A percentile compares a stretch with the other conserved stretches of the same genome.
Conservation (phyloP, 1,284 basidiomycete species). For the Apiotrichum siamense region DNA sequence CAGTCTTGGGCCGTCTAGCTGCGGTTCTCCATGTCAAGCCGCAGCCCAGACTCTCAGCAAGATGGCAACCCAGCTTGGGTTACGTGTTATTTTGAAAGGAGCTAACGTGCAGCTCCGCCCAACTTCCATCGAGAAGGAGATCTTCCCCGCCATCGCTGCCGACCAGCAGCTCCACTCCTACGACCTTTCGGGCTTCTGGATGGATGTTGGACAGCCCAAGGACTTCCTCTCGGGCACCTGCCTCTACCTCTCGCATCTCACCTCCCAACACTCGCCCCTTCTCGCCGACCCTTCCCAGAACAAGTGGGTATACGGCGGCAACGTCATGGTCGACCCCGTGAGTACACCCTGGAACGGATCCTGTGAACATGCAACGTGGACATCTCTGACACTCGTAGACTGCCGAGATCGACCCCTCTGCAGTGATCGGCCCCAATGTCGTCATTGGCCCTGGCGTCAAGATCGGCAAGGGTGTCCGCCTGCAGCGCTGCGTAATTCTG, state of each 20-base stretch:
- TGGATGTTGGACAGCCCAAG: slow-evolving; percentile 55
- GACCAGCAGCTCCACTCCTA: slow-evolving; percentile 52
- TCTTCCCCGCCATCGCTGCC: slow-evolving; percentile 52
- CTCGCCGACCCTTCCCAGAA: slow-evolving; percentile 49
- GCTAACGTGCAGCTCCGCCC: slow-evolving; percentile 45
- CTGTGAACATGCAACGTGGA: slow-evolving; percentile 11
- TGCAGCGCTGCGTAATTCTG: slow-evolving; percentile 53
- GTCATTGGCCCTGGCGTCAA: slow-evolving; percentile 52
- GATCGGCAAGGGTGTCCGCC: slow-evolving; percentile 51
- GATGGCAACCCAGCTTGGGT: not conserved
- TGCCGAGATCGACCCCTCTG: slow-evolving; percentile 51
- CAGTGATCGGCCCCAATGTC: slow-evolving; percentile 53
- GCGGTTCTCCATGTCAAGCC: too few species aligned
- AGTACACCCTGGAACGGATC: slow-evolving; percentile 11
- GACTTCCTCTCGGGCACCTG: slow-evolving; percentile 51
- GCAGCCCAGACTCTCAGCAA: not conserved
- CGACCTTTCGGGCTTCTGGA: slow-evolving; percentile 54
- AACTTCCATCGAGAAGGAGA: slow-evolving; percentile 54
- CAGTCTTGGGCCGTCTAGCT: too few species aligned
- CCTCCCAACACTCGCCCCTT: slow-evolving; percentile 46
- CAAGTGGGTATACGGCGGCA: slow-evolving; percentile 52
- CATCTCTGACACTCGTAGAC: too few species aligned
- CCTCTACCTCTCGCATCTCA: slow-evolving; percentile 53
- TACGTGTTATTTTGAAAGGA: too few species aligned
- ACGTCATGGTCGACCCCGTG: slow-evolving; percentile 50